Evolutionary conservation across 805 yeast species (phyloP), one percentile per base, ranked within the genome.

Genomic region (Zygosaccharomyces bisporus): DNA sequence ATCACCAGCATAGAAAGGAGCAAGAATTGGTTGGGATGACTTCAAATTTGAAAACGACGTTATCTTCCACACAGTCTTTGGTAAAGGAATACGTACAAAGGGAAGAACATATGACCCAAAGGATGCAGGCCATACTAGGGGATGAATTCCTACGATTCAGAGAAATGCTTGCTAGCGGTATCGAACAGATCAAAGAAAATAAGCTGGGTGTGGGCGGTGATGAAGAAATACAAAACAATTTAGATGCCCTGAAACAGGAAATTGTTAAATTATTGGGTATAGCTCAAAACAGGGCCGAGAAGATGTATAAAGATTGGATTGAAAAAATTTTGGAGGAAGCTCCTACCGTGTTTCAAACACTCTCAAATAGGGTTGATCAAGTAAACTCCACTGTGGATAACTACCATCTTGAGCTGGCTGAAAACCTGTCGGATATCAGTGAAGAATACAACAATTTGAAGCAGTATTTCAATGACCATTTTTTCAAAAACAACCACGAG

Each of bases 371-470:
- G 25, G 47, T 64, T 9, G 19, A 21, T 1, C 49, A 46, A 25
- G 52, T 63, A 6, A 54, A 54, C 9, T 20, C 25, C 2, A 35
- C 53, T 25, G 47, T 56, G 6, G 49, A 39, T 9, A 34, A 45
- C 6, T 60, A 58, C 36, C 49, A 57, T 27, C 45, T 44, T 16
- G 43, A 54, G 10, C 43, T 63, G 17, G 53, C 60, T 2, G 58
- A 54, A 27, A 59, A 55, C 25, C 44, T 66, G 23, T 58, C 61
- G 27, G 60, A 57, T 45, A 53, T 63, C 7, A 58, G 63, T 34
- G 66, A 63, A 38, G 66, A 63, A 20, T 58, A 58, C 39, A 60
- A 56, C 35, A 58, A 55, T 37, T 49, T 65, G 33, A 61, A 55
- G 33, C 59, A 58, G 18, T 64, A 58, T 39, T 51, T 66, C 6